phyloP scores from a whole-genome alignment of 768 basidiomycete genomes.

The Phaffia tasmanica region DNA sequence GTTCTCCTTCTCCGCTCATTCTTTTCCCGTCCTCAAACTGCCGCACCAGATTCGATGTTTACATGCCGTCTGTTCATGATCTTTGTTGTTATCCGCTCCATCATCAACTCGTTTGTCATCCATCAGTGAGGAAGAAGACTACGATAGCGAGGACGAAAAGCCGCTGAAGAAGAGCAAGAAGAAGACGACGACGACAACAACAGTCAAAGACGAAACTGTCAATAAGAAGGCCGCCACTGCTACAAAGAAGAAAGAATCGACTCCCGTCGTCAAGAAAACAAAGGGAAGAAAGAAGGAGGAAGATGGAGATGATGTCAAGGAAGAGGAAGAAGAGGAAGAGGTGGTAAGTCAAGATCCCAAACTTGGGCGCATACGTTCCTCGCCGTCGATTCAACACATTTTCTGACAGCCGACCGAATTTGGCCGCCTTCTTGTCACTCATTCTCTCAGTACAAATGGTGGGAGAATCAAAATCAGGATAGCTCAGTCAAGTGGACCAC shows the following conservation, averaged over 20 bases:
- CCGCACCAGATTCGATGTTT: constrained; percentile 39
- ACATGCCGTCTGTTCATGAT: constrained; percentile 29
- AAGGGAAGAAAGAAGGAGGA: constrained; percentile 42
- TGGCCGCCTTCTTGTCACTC: background rate
- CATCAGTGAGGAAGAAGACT: constrained; percentile 38
- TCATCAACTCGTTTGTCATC: constrained; percentile 38
- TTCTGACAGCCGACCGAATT: background rate
- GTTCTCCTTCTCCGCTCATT: constrained; percentile 25
- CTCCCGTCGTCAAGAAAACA: constrained; percentile 37
- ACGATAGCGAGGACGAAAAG: constrained; percentile 32
- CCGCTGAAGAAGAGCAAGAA: constrained; percentile 15
- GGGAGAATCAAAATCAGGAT: constrained; percentile 57
- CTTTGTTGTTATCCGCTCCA: constrained; percentile 15
- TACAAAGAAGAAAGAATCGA: background rate
- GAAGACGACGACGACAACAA: background rate
- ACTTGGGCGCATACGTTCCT: no score
- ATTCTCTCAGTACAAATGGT: constrained; percentile 55
- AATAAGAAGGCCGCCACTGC: background rate
- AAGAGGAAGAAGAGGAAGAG: constrained; percentile 58
- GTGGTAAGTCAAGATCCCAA: constrained; percentile 39
- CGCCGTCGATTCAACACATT: background rate
- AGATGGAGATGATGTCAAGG: constrained; percentile 36
- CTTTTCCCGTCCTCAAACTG: constrained; percentile 35
- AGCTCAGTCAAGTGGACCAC: constrained; percentile 82
- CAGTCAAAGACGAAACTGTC: background rate